Evolutionary conservation across 225 moss, liverwort and hornwort species (phyloP).

Genomic region (Takakia lepidozioides): DNA sequence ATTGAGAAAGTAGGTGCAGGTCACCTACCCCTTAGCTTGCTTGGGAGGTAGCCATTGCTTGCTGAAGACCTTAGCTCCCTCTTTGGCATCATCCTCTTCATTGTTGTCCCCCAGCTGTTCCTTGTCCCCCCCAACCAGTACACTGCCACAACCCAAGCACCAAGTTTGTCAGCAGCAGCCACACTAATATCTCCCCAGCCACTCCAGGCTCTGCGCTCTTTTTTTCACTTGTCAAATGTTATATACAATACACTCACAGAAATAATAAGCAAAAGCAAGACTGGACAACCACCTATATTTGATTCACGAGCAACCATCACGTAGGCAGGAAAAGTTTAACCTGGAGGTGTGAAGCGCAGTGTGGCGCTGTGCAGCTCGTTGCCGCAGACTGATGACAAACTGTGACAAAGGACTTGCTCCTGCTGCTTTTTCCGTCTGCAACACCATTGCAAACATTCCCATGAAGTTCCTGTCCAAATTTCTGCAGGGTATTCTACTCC

Average conservation of each 20-base stretch:
- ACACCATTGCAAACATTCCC: background rate
- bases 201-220: too few relatives aligned
- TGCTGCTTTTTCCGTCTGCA: constrained; percentile 63
- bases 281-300: too few relatives aligned
- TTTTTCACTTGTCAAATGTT: too few relatives aligned
- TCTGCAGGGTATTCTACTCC: too few relatives aligned
- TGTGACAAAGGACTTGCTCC: constrained; percentile 77
- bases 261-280: too few relatives aligned
- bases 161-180: too few relatives aligned
- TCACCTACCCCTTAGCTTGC: constrained; percentile 25
- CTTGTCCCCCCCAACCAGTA: constrained; percentile 33
- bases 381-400: constrained; percentile 41
- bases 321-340: constrained; percentile 19
- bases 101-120: constrained; percentile 29
- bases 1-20: background rate
- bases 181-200: too few relatives aligned
- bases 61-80: constrained; percentile 58
- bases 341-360: constrained; percentile 56
- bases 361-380: constrained; percentile 59
- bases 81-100: constrained; percentile 37
- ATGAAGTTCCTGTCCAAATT: too few relatives aligned
- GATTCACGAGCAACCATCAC: too few relatives aligned
- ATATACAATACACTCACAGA: too few relatives aligned
- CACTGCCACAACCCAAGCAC: constrained; percentile 31
- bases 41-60: constrained; percentile 73